Conservation (phyloP, 805 yeast genomes). For the Ogataea glucozyma region DNA sequence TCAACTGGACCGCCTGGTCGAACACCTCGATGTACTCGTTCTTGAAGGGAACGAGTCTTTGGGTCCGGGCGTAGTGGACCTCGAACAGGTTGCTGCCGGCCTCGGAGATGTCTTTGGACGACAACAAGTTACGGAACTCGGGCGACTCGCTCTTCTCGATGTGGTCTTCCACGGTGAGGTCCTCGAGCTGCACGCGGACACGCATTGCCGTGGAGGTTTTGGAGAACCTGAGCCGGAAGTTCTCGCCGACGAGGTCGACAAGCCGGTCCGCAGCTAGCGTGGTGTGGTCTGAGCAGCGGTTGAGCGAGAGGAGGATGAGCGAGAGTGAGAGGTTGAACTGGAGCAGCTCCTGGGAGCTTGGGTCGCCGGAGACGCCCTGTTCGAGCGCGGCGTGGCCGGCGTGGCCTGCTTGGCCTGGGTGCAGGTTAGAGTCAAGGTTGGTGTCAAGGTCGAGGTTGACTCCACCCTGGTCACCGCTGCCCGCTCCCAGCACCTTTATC, state of each 20-base stretch:
- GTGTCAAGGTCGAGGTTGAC: too few species aligned
- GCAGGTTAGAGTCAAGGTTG: too few species aligned
- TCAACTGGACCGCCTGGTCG: slow-evolving; percentile 73
- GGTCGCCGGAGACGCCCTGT: too few species aligned
- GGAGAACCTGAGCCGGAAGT: slow-evolving; percentile 58
- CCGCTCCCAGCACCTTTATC: too few species aligned
- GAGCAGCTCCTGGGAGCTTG: slow-evolving; percentile 37
- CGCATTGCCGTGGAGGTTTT: slow-evolving; percentile 63
- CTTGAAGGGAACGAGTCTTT: slow-evolving; percentile 57
- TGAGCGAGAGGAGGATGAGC: slow-evolving; percentile 57
- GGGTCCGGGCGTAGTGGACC: slow-evolving; percentile 57
- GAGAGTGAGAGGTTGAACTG: slow-evolving; percentile 76
- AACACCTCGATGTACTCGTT: slow-evolving; percentile 60
- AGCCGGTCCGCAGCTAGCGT: slow-evolving; percentile 65
- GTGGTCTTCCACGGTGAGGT: slow-evolving; percentile 72
- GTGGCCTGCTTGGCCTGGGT: too few species aligned
- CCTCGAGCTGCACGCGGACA: slow-evolving; percentile 62
- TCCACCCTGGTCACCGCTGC: too few species aligned
- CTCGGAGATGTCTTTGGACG: slow-evolving; percentile 54
- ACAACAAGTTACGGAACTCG: slow-evolving; percentile 67
- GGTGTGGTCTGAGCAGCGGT: slow-evolving; percentile 64
- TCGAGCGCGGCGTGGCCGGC: too few species aligned
- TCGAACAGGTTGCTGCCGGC: slow-evolving; percentile 53
- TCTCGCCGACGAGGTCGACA: slow-evolving; percentile 71
- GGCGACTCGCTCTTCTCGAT: slow-evolving; percentile 61